Conservation (phyloP, 2,329 filamentous ascomycete species). For the Phoma sp. region DNA sequence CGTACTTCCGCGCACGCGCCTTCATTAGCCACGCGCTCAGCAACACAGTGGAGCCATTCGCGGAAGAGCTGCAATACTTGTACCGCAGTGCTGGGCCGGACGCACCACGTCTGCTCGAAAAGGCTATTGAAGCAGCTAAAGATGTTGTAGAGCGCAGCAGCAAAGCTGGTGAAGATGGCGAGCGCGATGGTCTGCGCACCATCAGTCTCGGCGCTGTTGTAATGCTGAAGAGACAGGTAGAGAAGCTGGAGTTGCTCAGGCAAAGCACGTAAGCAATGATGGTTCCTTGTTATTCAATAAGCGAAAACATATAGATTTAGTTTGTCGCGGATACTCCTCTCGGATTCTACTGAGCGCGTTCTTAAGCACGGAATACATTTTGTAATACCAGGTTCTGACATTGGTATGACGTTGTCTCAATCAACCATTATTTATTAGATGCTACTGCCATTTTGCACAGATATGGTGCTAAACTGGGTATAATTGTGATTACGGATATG, state of each 20-base stretch:
- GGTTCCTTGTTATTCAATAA: no score
- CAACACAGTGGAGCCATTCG: constrained; percentile 53
- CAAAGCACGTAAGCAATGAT: neutral
- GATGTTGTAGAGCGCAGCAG: constrained; percentile 50
- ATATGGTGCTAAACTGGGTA: no score
- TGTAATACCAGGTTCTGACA: no score
- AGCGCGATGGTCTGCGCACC: constrained; percentile 53
- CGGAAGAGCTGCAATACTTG: constrained; percentile 59
- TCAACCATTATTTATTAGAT: no score
- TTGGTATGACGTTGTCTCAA: no score
- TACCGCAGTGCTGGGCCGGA: constrained; percentile 50
- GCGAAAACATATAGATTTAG: no score
- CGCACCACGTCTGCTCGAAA: constrained; percentile 51
- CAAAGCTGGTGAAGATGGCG: constrained; percentile 27
- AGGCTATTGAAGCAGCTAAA: constrained; percentile 52
- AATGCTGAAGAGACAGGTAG: constrained; percentile 49
- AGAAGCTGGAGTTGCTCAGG: constrained; percentile 42
- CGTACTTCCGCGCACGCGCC: constrained; percentile 58
- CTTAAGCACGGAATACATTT: no score
- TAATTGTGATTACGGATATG: no score
- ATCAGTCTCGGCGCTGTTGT: constrained; percentile 57
- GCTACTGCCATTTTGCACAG: no score
- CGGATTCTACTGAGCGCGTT: no score
- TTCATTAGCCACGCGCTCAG: constrained; percentile 58
- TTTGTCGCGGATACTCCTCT: no score